Evolutionary conservation across 768 basidiomycete genomes (phyloP).

Genomic region (Lanmaoa rubissima): DNA sequence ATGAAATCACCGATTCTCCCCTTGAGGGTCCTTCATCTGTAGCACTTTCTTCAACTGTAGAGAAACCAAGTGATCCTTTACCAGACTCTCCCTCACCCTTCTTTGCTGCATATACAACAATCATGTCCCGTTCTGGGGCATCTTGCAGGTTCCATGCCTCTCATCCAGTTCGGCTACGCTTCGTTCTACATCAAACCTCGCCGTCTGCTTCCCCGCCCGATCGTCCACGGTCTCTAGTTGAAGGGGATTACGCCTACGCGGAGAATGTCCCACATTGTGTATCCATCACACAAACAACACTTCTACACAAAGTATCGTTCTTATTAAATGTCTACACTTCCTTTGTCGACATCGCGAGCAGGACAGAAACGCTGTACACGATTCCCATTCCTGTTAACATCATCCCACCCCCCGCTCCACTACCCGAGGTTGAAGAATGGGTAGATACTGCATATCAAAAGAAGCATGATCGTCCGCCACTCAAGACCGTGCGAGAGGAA

Average conservation of each 20-base stretch:
- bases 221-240: conserved; percentile 43
- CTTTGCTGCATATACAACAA: conserved; percentile 46
- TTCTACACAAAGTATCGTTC: conserved; percentile 83
- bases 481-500: conserved; percentile 65
- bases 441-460: conserved; percentile 79
- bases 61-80: conserved; percentile 37
- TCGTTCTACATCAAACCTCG: conserved; percentile 70
- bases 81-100: conserved; percentile 40
- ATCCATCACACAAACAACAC: conserved; percentile 75
- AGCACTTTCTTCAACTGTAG: conserved; percentile 18
- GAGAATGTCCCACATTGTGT: conserved; percentile 66
- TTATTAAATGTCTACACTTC: conserved; percentile 69
- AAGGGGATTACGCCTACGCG: conserved; percentile 42
- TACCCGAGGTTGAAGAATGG: conserved; percentile 72
- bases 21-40: conserved; percentile 35
- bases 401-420: conserved; percentile 72
- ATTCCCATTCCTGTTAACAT: conserved; percentile 69
- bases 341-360: conserved; percentile 69
- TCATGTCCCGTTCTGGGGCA: conserved; percentile 84
- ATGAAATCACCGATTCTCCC: conserved; percentile 14
- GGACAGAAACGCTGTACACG: conserved; percentile 64
- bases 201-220: conserved; percentile 49
- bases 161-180: conserved; percentile 70
- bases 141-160: conserved; percentile 86
- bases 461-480: conserved; percentile 82